A percentile compares a stretch with the other conserved stretches of the same genome.
Conservation (phyloP, 345 rosid genomes). For the Rhodomyrtus tomentosa region DNA sequence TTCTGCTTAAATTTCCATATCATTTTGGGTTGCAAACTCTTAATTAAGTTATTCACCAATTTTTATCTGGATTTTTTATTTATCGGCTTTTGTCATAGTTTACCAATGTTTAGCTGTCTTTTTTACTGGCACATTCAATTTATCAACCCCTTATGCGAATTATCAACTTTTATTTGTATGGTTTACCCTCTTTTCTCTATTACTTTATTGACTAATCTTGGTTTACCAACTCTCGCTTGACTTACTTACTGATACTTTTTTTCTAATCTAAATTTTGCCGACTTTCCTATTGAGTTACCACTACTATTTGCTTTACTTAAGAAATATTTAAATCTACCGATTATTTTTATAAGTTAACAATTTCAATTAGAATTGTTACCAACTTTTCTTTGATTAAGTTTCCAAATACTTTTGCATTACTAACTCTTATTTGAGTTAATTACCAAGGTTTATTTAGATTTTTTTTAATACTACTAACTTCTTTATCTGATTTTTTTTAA, state of each 20-base stretch:
- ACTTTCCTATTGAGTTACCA: no score
- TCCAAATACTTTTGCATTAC: background rate
- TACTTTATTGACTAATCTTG: background rate
- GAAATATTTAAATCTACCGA: no score
- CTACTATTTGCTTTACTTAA: no score
- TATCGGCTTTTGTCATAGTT: background rate
- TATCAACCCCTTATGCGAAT: background rate
- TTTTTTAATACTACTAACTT: background rate
- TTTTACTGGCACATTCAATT: background rate
- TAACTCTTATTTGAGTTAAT: background rate
- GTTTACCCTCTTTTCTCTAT: background rate
- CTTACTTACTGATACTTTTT: no score
- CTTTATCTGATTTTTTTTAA: background rate
- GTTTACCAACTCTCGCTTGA: no score
- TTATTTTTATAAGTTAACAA: no score
- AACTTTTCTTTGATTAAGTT: background rate
- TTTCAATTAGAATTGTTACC: background rate
- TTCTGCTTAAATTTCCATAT: background rate
- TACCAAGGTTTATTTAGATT: background rate
- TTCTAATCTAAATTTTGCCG: no score
- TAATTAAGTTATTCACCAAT: no score
- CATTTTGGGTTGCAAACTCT: no score
- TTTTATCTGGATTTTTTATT: background rate
- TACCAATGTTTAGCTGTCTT: background rate
- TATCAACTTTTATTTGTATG: background rate